Percentiles rank a stretch among this genome's conserved stretches.
phyloP scores from a whole-genome alignment of 1,284 basidiomycete species.

The Rhodotorula sp. region DNA sequence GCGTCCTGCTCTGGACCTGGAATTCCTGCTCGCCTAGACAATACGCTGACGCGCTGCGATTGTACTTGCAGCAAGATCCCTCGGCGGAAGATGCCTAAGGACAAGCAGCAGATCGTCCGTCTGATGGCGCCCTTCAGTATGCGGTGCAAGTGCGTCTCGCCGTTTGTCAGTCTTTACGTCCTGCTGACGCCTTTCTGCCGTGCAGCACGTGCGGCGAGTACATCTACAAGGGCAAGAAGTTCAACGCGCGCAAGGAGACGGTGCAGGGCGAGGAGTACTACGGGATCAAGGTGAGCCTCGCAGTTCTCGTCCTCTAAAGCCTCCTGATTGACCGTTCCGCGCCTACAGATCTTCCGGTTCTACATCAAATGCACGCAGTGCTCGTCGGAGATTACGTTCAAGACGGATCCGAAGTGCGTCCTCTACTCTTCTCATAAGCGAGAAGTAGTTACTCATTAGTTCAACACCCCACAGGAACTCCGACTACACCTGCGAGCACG shows the following conservation, averaged over 20 bases:
- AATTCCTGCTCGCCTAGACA: background rate
- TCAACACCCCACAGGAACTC: slow-evolving; percentile 62
- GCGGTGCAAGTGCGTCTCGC: slow-evolving; percentile 55
- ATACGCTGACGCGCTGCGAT: too few species aligned
- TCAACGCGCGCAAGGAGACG: slow-evolving; percentile 98
- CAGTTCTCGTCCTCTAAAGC: background rate
- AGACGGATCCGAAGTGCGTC: slow-evolving; percentile 86
- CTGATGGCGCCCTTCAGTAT: slow-evolving; percentile 99
- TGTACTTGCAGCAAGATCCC: slow-evolving; percentile 61
- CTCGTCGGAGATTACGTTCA: slow-evolving; percentile 98
- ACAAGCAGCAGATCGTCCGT: slow-evolving; percentile 73
- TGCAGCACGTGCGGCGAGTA: slow-evolving; percentile 88
- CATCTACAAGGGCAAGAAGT: slow-evolving; percentile 93
- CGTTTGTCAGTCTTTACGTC: background rate
- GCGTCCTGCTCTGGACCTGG: slow-evolving; percentile 44
- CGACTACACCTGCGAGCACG: slow-evolving; percentile 88
- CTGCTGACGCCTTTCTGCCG: slow-evolving; percentile 3
- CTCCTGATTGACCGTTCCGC: slow-evolving; percentile 34
- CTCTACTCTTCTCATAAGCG: background rate
- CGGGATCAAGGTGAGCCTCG: slow-evolving; percentile 84
- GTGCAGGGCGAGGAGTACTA: slow-evolving; percentile 96
- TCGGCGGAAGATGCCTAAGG: slow-evolving; percentile 81
- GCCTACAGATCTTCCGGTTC: slow-evolving; percentile 35
- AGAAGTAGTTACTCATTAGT: background rate
- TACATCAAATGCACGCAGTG: slow-evolving; percentile 74